Conservation (phyloP, 345 rosid species). For the Melaleuca alternifolia region DNA sequence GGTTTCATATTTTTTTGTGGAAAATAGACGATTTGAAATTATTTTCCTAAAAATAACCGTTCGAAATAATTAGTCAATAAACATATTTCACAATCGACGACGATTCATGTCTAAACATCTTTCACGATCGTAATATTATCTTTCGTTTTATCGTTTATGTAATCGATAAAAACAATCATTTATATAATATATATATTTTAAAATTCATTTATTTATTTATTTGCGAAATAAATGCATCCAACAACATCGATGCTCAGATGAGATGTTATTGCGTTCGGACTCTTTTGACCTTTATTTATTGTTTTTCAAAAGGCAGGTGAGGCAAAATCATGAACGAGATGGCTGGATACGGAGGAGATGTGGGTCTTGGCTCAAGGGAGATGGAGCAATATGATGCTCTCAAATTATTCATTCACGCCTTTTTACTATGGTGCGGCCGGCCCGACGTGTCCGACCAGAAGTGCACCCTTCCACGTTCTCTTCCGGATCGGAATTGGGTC, state of each 20-base stretch:
- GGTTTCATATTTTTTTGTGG: neutral
- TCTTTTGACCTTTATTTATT: neutral
- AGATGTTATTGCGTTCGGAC: neutral
- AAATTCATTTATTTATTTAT: neutral
- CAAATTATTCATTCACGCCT: neutral
- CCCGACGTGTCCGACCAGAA: neutral
- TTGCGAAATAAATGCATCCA: too few species aligned
- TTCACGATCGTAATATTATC: too few species aligned
- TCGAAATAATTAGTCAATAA: neutral
- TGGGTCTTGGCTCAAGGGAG: neutral
- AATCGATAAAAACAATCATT: accelerated
- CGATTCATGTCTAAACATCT: too few species aligned
- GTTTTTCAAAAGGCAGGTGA: neutral
- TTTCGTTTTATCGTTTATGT: neutral
- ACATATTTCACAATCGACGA: neutral
- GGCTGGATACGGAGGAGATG: neutral
- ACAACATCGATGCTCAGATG: too few species aligned
- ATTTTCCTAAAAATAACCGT: too few species aligned
- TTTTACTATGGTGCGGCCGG: neutral
- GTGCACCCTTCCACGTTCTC: neutral
- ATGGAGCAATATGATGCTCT: neutral
- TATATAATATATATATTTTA: neutral
- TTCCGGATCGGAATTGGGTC: neutral
- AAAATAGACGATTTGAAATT: neutral
- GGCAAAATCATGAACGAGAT: neutral